phyloP scores from a whole-genome alignment of 352 stramenopile genomes.

The Peronospora belbahrii region DNA sequence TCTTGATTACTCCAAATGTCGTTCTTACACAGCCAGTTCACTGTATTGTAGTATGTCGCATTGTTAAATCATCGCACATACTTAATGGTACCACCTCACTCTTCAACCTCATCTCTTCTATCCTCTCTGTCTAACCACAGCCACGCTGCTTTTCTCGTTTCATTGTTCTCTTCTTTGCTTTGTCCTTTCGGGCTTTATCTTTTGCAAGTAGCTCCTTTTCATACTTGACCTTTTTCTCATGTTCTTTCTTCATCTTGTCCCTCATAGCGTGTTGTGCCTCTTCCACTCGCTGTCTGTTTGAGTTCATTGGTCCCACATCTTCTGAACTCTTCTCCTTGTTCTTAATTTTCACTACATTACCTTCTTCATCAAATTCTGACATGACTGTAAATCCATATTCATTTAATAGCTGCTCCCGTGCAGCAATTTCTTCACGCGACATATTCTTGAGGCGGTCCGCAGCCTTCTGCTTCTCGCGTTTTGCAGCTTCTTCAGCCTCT shows the following conservation, averaged over 20 bases:
- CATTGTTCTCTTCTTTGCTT: constrained; percentile 62
- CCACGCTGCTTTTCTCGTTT: constrained; percentile 70
- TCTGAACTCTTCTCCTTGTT: constrained; percentile 49
- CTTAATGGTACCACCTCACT: not conserved
- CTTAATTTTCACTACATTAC: constrained; percentile 70
- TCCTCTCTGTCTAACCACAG: constrained; percentile 31
- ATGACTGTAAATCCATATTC: constrained; percentile 73
- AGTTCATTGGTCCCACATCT: constrained; percentile 36
- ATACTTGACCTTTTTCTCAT: constrained; percentile 59
- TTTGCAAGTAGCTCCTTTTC: constrained; percentile 66
- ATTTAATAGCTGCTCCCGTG: constrained; percentile 71
- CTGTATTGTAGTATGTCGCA: too few relatives aligned
- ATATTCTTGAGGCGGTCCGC: constrained; percentile 57
- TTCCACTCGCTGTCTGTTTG: constrained; percentile 48
- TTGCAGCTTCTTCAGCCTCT: constrained; percentile 45
- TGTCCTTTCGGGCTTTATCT: constrained; percentile 63
- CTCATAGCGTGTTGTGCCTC: constrained; percentile 41
- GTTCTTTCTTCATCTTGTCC: constrained; percentile 68
- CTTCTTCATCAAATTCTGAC: constrained; percentile 79
- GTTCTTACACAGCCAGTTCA: not conserved
- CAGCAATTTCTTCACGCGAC: constrained; percentile 62
- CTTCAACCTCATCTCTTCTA: not conserved
- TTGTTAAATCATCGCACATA: too few relatives aligned
- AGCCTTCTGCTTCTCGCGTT: constrained; percentile 53
- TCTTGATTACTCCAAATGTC: not conserved